Percentiles rank a stretch among this genome's conserved stretches.
Conservation (phyloP, 768 basidiomycete species). For the Chlorophyllum brunneum region DNA sequence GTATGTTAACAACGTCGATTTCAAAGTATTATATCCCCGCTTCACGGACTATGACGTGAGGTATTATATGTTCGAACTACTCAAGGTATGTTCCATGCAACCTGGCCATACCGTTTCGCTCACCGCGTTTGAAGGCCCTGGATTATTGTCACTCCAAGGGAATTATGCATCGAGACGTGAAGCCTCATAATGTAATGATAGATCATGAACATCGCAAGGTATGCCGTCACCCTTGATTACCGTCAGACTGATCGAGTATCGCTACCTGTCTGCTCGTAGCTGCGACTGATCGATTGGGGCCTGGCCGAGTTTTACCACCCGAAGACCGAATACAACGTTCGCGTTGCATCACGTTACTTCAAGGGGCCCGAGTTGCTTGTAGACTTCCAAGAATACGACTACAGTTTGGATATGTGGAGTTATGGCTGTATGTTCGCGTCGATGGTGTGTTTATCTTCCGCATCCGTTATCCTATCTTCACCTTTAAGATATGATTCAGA, state of each 20-base stretch:
- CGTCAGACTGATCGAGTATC: constrained; percentile 10
- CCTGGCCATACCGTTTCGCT: constrained; percentile 5
- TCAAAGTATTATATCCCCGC: constrained; percentile 93
- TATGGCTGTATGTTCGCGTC: constrained; percentile 98
- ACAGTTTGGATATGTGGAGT: constrained; percentile 98
- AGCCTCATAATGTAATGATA: constrained; percentile 99
- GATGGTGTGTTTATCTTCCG: constrained; percentile 59
- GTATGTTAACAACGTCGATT: constrained; percentile 98
- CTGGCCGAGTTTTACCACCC: constrained; percentile 98
- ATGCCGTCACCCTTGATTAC: constrained; percentile 17
- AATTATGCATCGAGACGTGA: constrained; percentile 98
- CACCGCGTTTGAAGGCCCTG: constrained; percentile 59
- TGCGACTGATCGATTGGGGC: constrained; percentile 98
- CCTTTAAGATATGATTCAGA: constrained; percentile 42
- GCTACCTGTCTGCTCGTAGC: no score
- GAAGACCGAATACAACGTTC: constrained; percentile 96
- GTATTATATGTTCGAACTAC: constrained; percentile 93
- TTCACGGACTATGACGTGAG: constrained; percentile 95
- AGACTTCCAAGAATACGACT: constrained; percentile 98
- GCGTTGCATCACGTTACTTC: constrained; percentile 96
- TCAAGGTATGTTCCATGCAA: constrained; percentile 57
- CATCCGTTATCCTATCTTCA: constrained; percentile 10
- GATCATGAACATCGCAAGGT: constrained; percentile 97
- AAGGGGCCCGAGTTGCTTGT: constrained; percentile 96
- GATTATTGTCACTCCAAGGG: constrained; percentile 99